These are phyloP conservation scores for Aspergillus proliferans DNA, from an alignment of 2,329 filamentous ascomycete species.

Conservation along the genomic window DNA sequence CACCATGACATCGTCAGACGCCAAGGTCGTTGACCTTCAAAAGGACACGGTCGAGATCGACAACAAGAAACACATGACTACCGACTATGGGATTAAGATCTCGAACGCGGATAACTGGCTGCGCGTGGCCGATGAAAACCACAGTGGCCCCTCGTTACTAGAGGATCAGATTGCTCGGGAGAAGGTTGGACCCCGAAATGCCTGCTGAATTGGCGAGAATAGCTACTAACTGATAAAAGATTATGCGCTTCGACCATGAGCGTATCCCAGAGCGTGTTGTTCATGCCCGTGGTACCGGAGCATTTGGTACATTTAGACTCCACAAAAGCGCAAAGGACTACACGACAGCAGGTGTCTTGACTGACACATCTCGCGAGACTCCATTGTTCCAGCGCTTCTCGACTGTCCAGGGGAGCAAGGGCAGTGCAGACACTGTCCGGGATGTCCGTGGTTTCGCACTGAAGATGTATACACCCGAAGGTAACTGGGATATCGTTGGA, in stretches of 20 bases:
- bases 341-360: constrained; percentile 58
- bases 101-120: constrained; percentile 73
- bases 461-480: constrained; percentile 72
- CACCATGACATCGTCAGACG: constrained; percentile 5
- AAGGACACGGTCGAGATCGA: constrained; percentile 54
- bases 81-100: constrained; percentile 71
- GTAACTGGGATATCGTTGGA: constrained; percentile 55
- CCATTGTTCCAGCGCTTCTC: constrained; percentile 67
- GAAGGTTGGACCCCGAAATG: constrained; percentile 50
- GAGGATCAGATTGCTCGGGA: constrained; percentile 69
- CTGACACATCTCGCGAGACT: constrained; percentile 61
- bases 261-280: constrained; percentile 64
- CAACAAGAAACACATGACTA: constrained; percentile 58
- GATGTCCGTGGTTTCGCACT: constrained; percentile 75
- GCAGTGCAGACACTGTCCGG: constrained; percentile 74
- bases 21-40: constrained; percentile 58
- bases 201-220: background rate
- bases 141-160: constrained; percentile 61
- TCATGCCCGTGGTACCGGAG: constrained; percentile 59
- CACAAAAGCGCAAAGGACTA: constrained; percentile 59
- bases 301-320: constrained; percentile 62
- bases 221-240: constrained; percentile 21
- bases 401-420: constrained; percentile 67
- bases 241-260: constrained; percentile 66
- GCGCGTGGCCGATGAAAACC: constrained; percentile 54